These are phyloP conservation scores for Aspergillus costaricaensis DNA, from an alignment of 2,329 filamentous ascomycete species.

Conservation along the genomic window DNA sequence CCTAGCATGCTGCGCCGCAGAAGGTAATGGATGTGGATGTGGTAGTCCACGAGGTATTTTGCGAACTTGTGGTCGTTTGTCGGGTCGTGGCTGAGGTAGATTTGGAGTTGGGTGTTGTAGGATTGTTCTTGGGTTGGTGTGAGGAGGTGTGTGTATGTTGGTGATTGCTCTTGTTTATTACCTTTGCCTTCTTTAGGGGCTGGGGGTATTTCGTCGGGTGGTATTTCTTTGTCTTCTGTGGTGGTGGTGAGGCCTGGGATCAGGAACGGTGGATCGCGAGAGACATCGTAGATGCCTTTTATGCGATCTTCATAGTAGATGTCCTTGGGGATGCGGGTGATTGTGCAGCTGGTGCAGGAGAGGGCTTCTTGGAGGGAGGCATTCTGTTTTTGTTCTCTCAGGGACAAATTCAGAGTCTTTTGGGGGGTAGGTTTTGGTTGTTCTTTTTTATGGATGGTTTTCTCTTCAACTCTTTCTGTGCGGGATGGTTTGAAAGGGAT, in stretches of 20 bases:
- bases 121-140: background rate
- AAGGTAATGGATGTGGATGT: conserved; percentile 36
- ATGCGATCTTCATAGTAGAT: conserved; percentile 22
- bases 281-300: conserved; percentile 18
- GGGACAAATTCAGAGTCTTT: background rate
- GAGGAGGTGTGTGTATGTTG: background rate
- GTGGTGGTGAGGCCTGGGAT: background rate
- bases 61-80: conserved; percentile 24
- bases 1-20: conserved; percentile 24
- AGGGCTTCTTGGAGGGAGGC: conserved; percentile 29
- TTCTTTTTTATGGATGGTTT: too few relatives aligned
- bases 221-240: background rate
- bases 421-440: background rate
- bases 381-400: conserved; percentile 6
- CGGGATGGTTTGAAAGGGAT: background rate
- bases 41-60: conserved; percentile 35
- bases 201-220: background rate
- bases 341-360: conserved; percentile 26
- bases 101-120: conserved; percentile 12
- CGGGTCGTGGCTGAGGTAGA: conserved; percentile 6
- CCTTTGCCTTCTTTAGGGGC: background rate
- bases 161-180: too few relatives aligned
- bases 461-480: background rate
- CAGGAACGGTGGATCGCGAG: conserved; percentile 25
- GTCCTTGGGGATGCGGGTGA: conserved; percentile 17